Conservation (phyloP, 2,329 filamentous ascomycete genomes). For the Chrysosporium queenslandicum region DNA sequence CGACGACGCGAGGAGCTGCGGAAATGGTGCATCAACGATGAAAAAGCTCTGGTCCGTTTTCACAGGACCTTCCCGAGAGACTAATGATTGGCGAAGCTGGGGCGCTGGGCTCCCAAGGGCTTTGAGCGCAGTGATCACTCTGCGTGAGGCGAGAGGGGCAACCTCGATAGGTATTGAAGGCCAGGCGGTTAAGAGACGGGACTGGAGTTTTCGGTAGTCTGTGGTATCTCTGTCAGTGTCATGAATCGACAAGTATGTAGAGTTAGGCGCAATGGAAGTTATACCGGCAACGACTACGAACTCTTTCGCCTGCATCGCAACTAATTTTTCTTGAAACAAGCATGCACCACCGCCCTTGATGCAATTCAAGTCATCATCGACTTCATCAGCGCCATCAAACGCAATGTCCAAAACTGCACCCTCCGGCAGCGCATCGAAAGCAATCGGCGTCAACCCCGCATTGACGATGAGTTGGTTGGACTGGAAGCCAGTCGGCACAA, state of each 20-base stretch:
- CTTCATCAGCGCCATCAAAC: conserved; percentile 95
- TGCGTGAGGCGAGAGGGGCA: conserved; percentile 68
- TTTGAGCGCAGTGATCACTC: conserved; percentile 62
- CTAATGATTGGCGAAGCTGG: conserved; percentile 58
- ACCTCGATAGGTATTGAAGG: conserved; percentile 87
- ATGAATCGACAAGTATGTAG: background rate
- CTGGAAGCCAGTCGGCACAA: conserved; percentile 86
- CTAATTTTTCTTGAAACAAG: conserved; percentile 93
- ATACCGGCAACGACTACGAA: conserved; percentile 78
- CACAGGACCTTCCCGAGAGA: conserved; percentile 64
- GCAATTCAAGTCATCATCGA: conserved; percentile 86
- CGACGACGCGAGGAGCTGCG: conserved; percentile 55
- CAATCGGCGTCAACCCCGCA: conserved; percentile 65
- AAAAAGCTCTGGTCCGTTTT: conserved; percentile 79
- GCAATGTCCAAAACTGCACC: conserved; percentile 66
- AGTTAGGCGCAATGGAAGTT: conserved; percentile 20
- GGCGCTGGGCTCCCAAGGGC: conserved; percentile 64
- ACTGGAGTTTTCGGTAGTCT: conserved; percentile 85
- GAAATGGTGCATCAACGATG: conserved; percentile 87
- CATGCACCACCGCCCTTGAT: conserved; percentile 98
- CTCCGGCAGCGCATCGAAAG: conserved; percentile 63
- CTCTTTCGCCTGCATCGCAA: conserved; percentile 70
- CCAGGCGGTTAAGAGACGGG: conserved; percentile 65
- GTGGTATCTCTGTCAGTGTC: conserved; percentile 6
- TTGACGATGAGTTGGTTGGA: conserved; percentile 74